Evolutionary conservation across 2,329 filamentous ascomycete genomes (phyloP).

Genomic region (Trichoderma sp.): DNA sequence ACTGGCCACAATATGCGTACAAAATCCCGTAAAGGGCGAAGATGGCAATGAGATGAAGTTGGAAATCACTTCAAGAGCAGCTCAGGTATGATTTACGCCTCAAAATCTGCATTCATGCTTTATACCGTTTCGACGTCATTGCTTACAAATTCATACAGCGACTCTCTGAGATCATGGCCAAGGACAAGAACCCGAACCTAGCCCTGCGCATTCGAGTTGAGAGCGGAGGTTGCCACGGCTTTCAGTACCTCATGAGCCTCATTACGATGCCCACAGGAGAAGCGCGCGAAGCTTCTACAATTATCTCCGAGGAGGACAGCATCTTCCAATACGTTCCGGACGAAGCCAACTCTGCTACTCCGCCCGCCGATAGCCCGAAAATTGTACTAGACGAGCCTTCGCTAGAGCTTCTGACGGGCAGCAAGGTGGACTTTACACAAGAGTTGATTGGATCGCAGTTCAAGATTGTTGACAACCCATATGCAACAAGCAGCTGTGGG

Average conservation of each 20-base stretch:
- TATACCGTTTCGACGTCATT: background rate
- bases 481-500: constrained; percentile 89
- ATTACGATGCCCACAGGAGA: constrained; percentile 55
- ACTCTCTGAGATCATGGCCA: constrained; percentile 71
- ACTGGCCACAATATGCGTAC: constrained; percentile 48
- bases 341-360: constrained; percentile 34
- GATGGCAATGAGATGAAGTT: constrained; percentile 81
- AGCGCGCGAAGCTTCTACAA: constrained; percentile 33
- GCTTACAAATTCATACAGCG: constrained; percentile 46
- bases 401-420: constrained; percentile 83
- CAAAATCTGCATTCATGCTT: background rate
- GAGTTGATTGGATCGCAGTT: constrained; percentile 89
- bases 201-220: constrained; percentile 91
- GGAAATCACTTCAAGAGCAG: constrained; percentile 79
- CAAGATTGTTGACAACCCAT: constrained; percentile 91
- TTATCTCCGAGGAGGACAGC: constrained; percentile 72
- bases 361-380: constrained; percentile 54
- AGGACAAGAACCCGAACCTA: constrained; percentile 71
- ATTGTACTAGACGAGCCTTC: constrained; percentile 87
- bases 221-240: constrained; percentile 93
- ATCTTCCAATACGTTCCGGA: constrained; percentile 70
- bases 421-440: constrained; percentile 94
- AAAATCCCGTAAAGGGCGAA: constrained; percentile 76
- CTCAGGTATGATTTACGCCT: constrained; percentile 55
- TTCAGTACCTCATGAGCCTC: constrained; percentile 93